A percentile compares a stretch with the other conserved stretches of the same genome.
phyloP scores from a whole-genome alignment of 768 basidiomycete genomes.

The Goffeauzyma gilvescens region DNA sequence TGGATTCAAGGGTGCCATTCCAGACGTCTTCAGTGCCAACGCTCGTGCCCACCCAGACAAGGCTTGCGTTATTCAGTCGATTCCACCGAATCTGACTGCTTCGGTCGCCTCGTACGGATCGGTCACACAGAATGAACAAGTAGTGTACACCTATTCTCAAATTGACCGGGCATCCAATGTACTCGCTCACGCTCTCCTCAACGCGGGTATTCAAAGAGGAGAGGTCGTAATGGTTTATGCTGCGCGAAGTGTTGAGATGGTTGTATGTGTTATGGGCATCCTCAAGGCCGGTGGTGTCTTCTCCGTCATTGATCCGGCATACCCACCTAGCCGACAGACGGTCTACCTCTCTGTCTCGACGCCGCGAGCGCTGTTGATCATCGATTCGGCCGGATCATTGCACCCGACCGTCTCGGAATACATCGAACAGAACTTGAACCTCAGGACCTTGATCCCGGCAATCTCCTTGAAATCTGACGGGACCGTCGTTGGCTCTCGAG shows the following conservation, averaged over 20 bases:
- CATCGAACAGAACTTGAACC: constrained; percentile 53
- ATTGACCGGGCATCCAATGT: constrained; percentile 74
- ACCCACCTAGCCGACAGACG: constrained; percentile 78
- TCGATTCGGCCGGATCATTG: constrained; percentile 74
- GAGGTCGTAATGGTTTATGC: constrained; percentile 98
- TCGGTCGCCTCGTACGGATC: constrained; percentile 7
- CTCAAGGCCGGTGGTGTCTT: constrained; percentile 92
- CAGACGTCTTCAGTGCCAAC: constrained; percentile 79
- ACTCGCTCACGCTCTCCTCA: constrained; percentile 71
- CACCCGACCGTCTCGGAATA: constrained; percentile 65
- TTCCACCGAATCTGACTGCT: constrained; percentile 30
- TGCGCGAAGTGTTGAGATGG: constrained; percentile 83
- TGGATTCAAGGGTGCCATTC: constrained; percentile 91
- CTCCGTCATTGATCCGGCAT: constrained; percentile 94
- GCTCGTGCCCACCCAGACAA: constrained; percentile 59
- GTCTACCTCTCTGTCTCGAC: constrained; percentile 83
- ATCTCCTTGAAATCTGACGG: constrained; percentile 54
- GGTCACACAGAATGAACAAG: constrained; percentile 30
- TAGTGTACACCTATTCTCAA: constrained; percentile 54
- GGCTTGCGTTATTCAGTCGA: constrained; percentile 71
- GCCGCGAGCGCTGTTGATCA: constrained; percentile 72
- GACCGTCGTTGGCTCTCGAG: constrained; percentile 42
- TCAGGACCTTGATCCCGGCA: constrained; percentile 79
- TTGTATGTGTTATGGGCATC: constrained; percentile 90
- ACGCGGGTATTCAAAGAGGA: constrained; percentile 67